Base-by-base conservation (phyloP, 306 rosid species). In the Abrus pulchellus region DNA sequence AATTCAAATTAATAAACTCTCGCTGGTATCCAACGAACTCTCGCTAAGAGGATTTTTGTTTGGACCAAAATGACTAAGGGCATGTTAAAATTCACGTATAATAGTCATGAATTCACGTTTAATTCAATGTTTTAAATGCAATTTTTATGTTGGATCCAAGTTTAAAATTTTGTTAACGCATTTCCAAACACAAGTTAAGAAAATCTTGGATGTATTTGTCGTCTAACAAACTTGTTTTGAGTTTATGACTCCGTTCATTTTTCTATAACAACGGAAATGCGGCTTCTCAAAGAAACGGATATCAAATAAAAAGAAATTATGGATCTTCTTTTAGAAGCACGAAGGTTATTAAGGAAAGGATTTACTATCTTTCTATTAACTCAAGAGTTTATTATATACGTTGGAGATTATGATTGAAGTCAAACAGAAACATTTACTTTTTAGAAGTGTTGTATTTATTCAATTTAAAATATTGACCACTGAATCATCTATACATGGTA, bases 391-490 rank as follows among this genome's bases (percentile, higher is more conserved):
- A 72, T 5, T 6, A 20, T 10, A 73, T 53, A 53, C 54, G 61
- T 53, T 12, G 50, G 32, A 73, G 53, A 70, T 38, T 41, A 28
- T 28, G 30, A 33, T 74, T 57, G 50, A 74, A 12, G 29, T 56
- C 44, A 40, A 55, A 41, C 38, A 28, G 68, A 63, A 44, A 44
- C 13, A 44, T 64, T 40, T 64, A 40, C 9, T 6, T 1, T 38
- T 64, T 64, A 38, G 49, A 38, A 64, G 70, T 38, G 70, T 40
- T 1, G 3, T n/a, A n/a, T 64, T 64, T n/a, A 13, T 38, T 64
- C 49, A 63, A 36, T 63, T 63, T 7, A 6, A 63, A 38, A 63
- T 34, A 32, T 12, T 12, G 67, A 60, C 32, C 14, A 60, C 4
- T 30, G 10, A 60, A 60, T 20, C 4, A 30, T 41, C 5, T 59